These are phyloP conservation scores for Marasmius fiardii DNA, from an alignment of 1,284 basidiomycete species.

Conservation along the genomic window DNA sequence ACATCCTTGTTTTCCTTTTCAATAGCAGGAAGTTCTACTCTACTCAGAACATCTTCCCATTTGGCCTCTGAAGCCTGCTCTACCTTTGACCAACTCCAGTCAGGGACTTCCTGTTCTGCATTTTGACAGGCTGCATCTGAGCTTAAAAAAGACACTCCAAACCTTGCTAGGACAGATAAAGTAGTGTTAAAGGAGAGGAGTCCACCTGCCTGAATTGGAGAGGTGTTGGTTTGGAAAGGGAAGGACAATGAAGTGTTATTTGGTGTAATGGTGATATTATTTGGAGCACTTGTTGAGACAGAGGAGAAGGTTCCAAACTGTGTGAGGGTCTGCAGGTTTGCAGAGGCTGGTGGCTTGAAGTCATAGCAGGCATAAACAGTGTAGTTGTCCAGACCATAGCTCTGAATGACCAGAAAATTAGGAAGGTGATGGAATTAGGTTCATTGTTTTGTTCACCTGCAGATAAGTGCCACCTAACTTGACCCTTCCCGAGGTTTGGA, in stretches of 20 bases:
- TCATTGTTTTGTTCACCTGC: no score
- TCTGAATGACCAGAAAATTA: conserved; percentile 25
- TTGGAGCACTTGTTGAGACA: conserved; percentile 29
- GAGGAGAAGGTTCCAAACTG: conserved; percentile 38
- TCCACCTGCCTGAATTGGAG: conserved; percentile 40
- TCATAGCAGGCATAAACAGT: conserved; percentile 47
- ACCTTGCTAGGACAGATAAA: conserved; percentile 35
- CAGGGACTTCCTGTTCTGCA: conserved; percentile 42
- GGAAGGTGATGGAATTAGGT: background rate
- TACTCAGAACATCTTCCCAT: conserved; percentile 41
- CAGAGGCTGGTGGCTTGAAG: conserved; percentile 26
- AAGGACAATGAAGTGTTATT: conserved; percentile 31
- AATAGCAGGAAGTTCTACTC: conserved; percentile 35
- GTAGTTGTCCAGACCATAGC: conserved; percentile 47
- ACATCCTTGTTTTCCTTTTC: conserved; percentile 36
- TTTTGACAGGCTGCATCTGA: conserved; percentile 41
- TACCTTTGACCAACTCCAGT: conserved; percentile 41
- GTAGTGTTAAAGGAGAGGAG: conserved; percentile 35
- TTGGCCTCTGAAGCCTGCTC: conserved; percentile 30
- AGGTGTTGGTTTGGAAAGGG: conserved; percentile 30
- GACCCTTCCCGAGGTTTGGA: conserved; percentile 31
- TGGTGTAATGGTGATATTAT: conserved; percentile 30
- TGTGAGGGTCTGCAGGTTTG: conserved; percentile 19
- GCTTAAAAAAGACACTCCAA: conserved; percentile 44
- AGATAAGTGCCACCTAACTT: conserved; percentile 39